Conservation (phyloP, 192 early-diverging fungal species). For the Cladochytrium replicatum region DNA sequence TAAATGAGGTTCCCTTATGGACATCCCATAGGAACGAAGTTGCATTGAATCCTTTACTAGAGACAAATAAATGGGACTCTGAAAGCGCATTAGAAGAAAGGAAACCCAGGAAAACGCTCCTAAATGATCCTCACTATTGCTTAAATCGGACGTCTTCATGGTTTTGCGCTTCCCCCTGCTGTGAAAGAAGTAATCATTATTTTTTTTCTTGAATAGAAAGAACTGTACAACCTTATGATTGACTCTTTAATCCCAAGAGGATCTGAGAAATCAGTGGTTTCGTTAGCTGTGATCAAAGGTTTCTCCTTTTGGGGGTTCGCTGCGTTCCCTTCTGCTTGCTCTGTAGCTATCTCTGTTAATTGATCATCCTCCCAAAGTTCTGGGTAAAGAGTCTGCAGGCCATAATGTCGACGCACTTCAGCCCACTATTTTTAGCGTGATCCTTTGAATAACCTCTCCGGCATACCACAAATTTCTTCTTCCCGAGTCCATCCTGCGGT, state of each 20-base stretch:
- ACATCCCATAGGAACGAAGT: constrained; percentile 68
- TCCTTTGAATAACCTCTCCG: not conserved
- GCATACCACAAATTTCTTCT: constrained; percentile 17
- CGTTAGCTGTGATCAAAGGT: not conserved
- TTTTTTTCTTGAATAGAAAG: not conserved
- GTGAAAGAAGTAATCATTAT: not conserved
- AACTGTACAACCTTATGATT: constrained; percentile 27
- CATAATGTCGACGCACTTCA: constrained; percentile 33
- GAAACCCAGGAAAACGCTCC: no score
- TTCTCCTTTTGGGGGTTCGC: not conserved
- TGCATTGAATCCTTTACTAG: constrained; percentile 54
- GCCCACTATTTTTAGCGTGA: constrained; percentile 1
- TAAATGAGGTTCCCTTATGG: constrained; percentile 76
- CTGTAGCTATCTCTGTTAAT: not conserved
- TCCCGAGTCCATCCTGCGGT: constrained; percentile 16
- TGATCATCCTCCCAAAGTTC: constrained; percentile 25
- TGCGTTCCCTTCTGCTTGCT: not conserved
- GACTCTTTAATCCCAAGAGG: constrained; percentile 32
- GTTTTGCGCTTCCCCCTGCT: constrained; percentile 5
- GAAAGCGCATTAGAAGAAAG: no score
- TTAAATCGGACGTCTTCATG: constrained; percentile 2
- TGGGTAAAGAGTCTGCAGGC: constrained; percentile 25
- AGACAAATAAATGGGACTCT: constrained; percentile 39
- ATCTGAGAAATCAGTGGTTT: constrained; percentile 27
- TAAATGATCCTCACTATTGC: no score